Evolutionary conservation across 2,329 filamentous ascomycete genomes (phyloP), one percentile per base, ranked within the genome.

Genomic region (Pezicula carpinea): DNA sequence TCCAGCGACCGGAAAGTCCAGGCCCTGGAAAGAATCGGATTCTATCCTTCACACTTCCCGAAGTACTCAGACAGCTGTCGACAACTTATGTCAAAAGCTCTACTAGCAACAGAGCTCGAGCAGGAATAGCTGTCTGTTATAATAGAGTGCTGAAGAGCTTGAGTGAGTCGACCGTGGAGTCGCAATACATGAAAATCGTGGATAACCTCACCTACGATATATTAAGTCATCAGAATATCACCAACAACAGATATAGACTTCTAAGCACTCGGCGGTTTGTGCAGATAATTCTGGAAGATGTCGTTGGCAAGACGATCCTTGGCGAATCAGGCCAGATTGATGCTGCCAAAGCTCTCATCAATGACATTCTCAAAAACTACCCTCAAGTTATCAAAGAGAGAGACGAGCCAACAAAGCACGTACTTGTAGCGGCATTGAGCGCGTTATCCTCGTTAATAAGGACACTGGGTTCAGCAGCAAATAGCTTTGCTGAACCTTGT

Each of bases 351-450:
- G 80, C 82, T 51, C 69, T 99, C 44, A 81, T 96, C 61, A 96
- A 95, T 63, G 84, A 89, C 48, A 76, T 96, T 39, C 75, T 99
- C 41, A 97, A 95, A 64, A 93, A 97, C 64, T 97, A 96, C 57
- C 92, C 93, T 0, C 89, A 95, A 64, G 85, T 85, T 5, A 70
- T 96, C 40, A 88, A 91, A 58, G 92, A 97, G 64, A 81, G 87
- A 34, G 81, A 86, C 1, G 92, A 97, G 64, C 93, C 93, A 6
- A 85, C 82, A 40, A 99, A 99, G 66, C 83, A 95, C 59, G 85
- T 85, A 1, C 70, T 99, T 33, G 85, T 89, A 40, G 84, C 85
- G 14, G 78, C 90, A 6, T 71, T 99, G 22, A 87, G 87, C 56
- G 85, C 90, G 1, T 70, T 97, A 5, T 80, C 87, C 1, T 86